These are phyloP conservation scores for Chaetoscypha palmicola DNA, from an alignment of 2,329 filamentous ascomycete species.

Conservation along the genomic window DNA sequence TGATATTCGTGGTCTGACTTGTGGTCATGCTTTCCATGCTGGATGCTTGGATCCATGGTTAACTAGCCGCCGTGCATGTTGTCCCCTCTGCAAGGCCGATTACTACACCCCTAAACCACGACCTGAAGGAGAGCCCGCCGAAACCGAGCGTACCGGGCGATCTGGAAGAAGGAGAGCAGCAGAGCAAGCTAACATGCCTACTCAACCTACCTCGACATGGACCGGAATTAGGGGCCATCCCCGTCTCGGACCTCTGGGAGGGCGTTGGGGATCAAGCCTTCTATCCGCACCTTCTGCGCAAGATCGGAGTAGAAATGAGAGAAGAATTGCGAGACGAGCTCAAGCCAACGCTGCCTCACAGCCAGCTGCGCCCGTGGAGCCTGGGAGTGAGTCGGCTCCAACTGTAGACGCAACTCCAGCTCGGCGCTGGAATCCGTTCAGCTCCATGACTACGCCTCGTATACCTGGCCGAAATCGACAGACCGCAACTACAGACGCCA, in stretches of 20 bases:
- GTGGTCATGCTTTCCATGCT: slow-evolving; percentile 97
- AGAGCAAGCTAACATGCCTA: slow-evolving; percentile 23
- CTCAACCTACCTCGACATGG: slow-evolving; percentile 25
- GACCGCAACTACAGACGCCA: not conserved
- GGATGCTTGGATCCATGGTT: slow-evolving; percentile 95
- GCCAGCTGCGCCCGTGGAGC: not conserved
- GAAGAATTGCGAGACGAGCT: slow-evolving; percentile 15
- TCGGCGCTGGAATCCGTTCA: slow-evolving; percentile 27
- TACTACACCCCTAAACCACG: slow-evolving; percentile 94
- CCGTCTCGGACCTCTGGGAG: slow-evolving; percentile 20
- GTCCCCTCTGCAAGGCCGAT: slow-evolving; percentile 94
- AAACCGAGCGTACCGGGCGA: slow-evolving; percentile 23
- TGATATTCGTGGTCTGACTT: slow-evolving; percentile 86
- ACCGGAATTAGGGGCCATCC: slow-evolving; percentile 22
- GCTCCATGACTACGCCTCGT: slow-evolving; percentile 19
- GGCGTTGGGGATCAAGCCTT: slow-evolving; percentile 18
- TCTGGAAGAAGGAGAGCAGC: slow-evolving; percentile 16
- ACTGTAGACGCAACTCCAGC: slow-evolving; percentile 9
- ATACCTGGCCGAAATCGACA: slow-evolving; percentile 19
- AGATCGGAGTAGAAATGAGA: slow-evolving; percentile 6
- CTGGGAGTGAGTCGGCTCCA: slow-evolving; percentile 3
- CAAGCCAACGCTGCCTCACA: too few species aligned
- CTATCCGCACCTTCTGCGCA: slow-evolving; percentile 1
- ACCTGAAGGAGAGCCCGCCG: slow-evolving; percentile 35
- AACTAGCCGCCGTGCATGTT: slow-evolving; percentile 88